phyloP scores from a whole-genome alignment of 331 rosid genomes.

The Malus hybrid region DNA sequence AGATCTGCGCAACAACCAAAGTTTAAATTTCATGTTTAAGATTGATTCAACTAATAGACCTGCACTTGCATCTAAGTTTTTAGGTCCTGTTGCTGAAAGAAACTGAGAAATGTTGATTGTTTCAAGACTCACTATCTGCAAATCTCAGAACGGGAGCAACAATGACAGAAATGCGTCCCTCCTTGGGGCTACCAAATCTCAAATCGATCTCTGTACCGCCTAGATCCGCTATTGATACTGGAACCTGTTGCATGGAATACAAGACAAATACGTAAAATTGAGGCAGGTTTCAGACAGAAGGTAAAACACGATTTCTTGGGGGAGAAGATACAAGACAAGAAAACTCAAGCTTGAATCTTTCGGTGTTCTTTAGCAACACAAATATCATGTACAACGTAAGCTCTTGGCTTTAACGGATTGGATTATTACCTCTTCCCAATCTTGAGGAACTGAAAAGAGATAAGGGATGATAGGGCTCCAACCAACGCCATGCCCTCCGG shows the following conservation, averaged over 20 bases:
- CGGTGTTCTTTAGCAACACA: neutral
- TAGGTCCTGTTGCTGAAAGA: neutral
- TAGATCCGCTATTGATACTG: slow-evolving; percentile 97
- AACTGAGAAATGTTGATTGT: neutral
- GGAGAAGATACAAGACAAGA: neutral
- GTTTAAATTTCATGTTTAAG: neutral
- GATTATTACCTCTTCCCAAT: slow-evolving; percentile 81
- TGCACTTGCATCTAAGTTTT: neutral
- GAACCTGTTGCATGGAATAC: slow-evolving; percentile 53
- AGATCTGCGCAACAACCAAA: slow-evolving; percentile 37
- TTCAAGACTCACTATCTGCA: slow-evolving; percentile 52
- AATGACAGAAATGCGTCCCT: slow-evolving; percentile 80
- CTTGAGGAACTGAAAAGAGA: slow-evolving; percentile 69
- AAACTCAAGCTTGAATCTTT: neutral
- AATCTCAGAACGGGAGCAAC: slow-evolving; percentile 96
- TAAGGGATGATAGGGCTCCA: slow-evolving; percentile 99
- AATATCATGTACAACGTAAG: neutral
- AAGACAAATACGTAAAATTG: neutral
- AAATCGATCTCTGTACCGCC: slow-evolving; percentile 98
- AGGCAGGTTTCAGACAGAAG: neutral
- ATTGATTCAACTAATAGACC: neutral
- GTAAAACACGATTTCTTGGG: neutral
- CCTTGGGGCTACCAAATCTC: slow-evolving; percentile 70
- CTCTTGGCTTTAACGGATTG: neutral
- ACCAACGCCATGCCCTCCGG: slow-evolving; percentile 99